Evolutionary conservation across 2,329 filamentous ascomycete species (phyloP).

Genomic region (Pseudogymnoascus sp.): DNA sequence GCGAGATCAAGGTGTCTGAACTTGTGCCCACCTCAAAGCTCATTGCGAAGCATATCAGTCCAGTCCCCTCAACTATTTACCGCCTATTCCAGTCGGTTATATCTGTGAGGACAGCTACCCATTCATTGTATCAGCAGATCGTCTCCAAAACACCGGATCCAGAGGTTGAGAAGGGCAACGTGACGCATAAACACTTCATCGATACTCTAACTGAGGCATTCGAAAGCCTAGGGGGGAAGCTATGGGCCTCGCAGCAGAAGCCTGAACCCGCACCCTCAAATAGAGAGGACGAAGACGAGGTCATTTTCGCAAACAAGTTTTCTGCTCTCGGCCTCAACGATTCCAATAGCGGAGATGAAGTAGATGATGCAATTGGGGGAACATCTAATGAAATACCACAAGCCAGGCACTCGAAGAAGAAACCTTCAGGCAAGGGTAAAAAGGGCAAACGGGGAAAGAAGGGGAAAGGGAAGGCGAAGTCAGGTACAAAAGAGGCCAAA

Average conservation of each 20-base stretch:
- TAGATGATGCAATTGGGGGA: conserved; percentile 14
- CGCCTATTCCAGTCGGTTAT: conserved; percentile 28
- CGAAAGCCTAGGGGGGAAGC: conserved; percentile 10
- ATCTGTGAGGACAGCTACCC: conserved; percentile 10
- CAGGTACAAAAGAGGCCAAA: conserved; percentile 18
- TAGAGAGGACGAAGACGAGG: conserved; percentile 21
- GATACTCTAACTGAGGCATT: conserved; percentile 15
- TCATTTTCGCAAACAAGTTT: conserved; percentile 26
- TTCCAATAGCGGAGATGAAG: conserved; percentile 16
- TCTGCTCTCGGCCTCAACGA: conserved; percentile 18
- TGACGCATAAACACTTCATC: conserved; percentile 14
- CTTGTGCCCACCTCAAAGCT: conserved; percentile 34
- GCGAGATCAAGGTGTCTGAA: conserved; percentile 29
- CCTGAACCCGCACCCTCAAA: conserved; percentile 11
- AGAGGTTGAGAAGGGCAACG: conserved; percentile 16
- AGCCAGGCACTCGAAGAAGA: conserved; percentile 16
- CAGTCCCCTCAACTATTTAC: conserved; percentile 30
- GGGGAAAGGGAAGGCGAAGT: conserved; percentile 20
- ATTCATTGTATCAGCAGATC: conserved; percentile 12
- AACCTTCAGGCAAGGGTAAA: conserved; percentile 17
- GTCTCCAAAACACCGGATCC: conserved; percentile 11
- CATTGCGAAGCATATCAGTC: conserved; percentile 29
- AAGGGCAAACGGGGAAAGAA: conserved; percentile 26
- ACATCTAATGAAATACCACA: conserved; percentile 14
- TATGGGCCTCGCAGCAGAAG: conserved; percentile 23